A percentile compares a stretch with the other conserved stretches of the same genome.
Conservation (phyloP, 129 eudicot species). For the Cynara cardunculus region DNA sequence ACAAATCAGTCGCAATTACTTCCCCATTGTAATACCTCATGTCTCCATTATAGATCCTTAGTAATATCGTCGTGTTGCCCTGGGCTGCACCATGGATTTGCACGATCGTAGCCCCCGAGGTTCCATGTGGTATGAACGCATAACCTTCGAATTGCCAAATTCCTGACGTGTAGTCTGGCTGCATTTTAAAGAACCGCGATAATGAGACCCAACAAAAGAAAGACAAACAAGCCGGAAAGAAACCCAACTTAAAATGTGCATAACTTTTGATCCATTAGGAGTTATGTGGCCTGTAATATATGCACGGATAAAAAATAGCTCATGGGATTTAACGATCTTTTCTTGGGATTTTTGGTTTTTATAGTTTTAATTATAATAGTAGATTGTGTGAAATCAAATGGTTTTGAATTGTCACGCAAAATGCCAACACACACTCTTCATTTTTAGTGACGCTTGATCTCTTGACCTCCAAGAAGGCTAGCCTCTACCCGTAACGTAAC, state of each 20-base stretch:
- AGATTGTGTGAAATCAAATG: no score
- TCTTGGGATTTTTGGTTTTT: no score
- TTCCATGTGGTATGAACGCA: slow-evolving; percentile 44
- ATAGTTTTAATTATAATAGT: no score
- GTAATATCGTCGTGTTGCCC: slow-evolving; percentile 29
- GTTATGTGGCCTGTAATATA: neutral
- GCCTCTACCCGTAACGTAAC: no score
- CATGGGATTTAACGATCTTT: neutral
- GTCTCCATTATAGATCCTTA: slow-evolving; percentile 43
- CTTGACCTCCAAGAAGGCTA: no score
- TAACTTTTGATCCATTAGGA: neutral
- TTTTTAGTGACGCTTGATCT: no score
- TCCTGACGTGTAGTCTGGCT: slow-evolving; percentile 49
- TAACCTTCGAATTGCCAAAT: slow-evolving; percentile 58
- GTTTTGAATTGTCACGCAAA: no score
- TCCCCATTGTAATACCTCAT: slow-evolving; percentile 34
- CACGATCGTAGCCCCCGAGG: slow-evolving; percentile 45
- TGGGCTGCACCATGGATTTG: slow-evolving; percentile 49
- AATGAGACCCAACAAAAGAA: no score
- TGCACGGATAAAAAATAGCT: no score
- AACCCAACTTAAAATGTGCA: neutral
- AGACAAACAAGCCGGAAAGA: neutral
- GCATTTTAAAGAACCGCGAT: neutral
- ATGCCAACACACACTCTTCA: no score
- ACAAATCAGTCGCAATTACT: slow-evolving; percentile 28